These are phyloP conservation scores for Geotrichum candidum DNA, from an alignment of 1,139 yeast genomes.

Conservation along the genomic window DNA sequence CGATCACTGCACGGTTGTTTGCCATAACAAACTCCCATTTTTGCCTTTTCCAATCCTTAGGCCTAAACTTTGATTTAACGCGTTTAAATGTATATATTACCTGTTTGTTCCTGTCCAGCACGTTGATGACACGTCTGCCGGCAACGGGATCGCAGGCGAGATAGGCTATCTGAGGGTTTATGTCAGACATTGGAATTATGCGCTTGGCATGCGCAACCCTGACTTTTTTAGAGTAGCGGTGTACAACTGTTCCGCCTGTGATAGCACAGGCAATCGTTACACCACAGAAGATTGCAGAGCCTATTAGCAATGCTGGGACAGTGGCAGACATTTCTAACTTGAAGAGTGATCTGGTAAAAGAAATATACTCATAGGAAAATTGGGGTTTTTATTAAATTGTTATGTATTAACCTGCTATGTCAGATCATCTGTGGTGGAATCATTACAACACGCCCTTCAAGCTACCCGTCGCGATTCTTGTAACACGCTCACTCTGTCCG, in stretches of 20 bases:
- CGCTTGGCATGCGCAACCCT: slow-evolving; percentile 11
- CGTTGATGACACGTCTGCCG: slow-evolving; percentile 13
- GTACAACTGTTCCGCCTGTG: slow-evolving; percentile 1
- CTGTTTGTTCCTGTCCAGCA: slow-evolving; percentile 14
- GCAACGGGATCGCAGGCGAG: slow-evolving; percentile 11
- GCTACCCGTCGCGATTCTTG: neutral
- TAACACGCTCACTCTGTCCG: neutral
- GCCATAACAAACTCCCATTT: slow-evolving; percentile 14
- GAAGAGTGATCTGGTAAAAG: neutral
- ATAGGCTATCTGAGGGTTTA: slow-evolving; percentile 9
- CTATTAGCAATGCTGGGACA: neutral
- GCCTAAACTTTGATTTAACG: neutral
- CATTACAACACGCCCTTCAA: neutral
- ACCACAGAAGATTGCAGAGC: slow-evolving; percentile 14
- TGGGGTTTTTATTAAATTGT: neutral
- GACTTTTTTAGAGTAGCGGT: slow-evolving; percentile 7
- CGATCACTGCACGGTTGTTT: slow-evolving; percentile 8
- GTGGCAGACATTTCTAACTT: slow-evolving; percentile 7
- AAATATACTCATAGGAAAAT: neutral
- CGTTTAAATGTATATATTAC: slow-evolving; percentile 14
- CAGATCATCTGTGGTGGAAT: neutral
- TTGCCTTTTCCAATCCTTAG: neutral
- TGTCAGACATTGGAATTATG: slow-evolving; percentile 13
- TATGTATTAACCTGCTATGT: neutral
- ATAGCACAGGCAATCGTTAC: slow-evolving; percentile 6